Evolutionary conservation across 805 yeast genomes (phyloP), one percentile per base, ranked within the genome.

Genomic region (Metschnikowia corniflorae): DNA sequence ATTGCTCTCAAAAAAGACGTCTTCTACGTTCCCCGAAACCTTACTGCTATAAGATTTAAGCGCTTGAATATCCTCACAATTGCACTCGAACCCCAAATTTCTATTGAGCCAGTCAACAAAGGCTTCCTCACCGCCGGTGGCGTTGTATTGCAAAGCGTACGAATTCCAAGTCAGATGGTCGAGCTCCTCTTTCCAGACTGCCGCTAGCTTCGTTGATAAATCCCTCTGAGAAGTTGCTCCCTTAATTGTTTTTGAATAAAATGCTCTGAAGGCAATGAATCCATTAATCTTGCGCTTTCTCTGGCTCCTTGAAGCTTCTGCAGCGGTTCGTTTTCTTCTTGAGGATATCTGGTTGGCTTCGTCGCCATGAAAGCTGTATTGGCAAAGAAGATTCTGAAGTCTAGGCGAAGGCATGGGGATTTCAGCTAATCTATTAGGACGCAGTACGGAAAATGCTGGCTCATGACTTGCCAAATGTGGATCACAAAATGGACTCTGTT

Each of bases 91-190:
- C 17, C 37, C 37, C 16, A 38, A 7, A 7, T 26, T 29, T 16
- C 14, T 12, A 21, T 31, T 22, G 7, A 38, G 37, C 43, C 43
- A 39, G 22, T 25, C 33, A 9, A 39, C 34, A 17, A 39, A 39
- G 7, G 17, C 12, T 21, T 39, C 39, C 12, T 19, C 22, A 16
- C 33, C 43, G 6, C 43, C 43, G 8, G 43, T 39, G 14, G 34
- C 43, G 28, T 39, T 39, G 35, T 39, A 39, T 16, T 22, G 31
- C 12, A 35, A 20, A 3, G 43, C 43, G 22, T 39, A 39, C 17
- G 30, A 26, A 21, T 39, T 31, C 43, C 43, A 39, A 3, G 29
- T 27, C 12, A 19, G 26, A 13, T 31, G 32, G 14, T 28, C 12
- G 7, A 32, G 35, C 20, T 39, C 43, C 12, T 16, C 22, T 20